Evolutionary conservation across 148 eudicot genomes (phyloP), one percentile per base, ranked within the genome.

Genomic region (Fagopyrum esculentum): DNA sequence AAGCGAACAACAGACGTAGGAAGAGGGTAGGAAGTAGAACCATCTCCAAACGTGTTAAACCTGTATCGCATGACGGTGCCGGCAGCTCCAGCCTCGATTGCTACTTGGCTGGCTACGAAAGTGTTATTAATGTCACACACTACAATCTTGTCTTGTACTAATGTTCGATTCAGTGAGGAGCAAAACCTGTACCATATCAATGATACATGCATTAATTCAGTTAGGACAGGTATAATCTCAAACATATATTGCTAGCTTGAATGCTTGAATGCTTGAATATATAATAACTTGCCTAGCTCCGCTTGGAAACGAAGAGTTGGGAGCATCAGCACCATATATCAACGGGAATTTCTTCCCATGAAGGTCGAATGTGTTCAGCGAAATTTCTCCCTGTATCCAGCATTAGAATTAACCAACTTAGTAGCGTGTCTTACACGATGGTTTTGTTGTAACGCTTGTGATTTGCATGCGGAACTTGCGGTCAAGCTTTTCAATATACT

Each of bases 71-170:
- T 4, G 10, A 70, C 73, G 3, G 16, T 44, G 46, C 73, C 73
- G 9, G 73, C 73, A 45, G 51, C 73, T 5, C 73, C 73, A 0
- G 73, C 73, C 43, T 70, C 26, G 15, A 46, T 29, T 29, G 55
- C 9, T 45, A 5, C 73, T 2, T 29, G 12, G 73, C 17, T 12
- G 26, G 69, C 69, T 13, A 43, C 29, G 40, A 35, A 35, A 35
- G 40, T 35, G 40, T 35, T 35, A 2, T 35, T 35, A 2, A 35
- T 6, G 3, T 75, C 77, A 59, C 85, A 82, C 29, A 82, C 72
- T 48, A 80, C 77, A 0, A 85, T 80, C 77, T 82, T 85, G 9
- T 81, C 87, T 22, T 69, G 80, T 45, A 78, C 87, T 71, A 70
- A 66, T 1, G 26, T 71, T 40, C 13, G 6, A n/a, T 80, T 74